phyloP scores from a whole-genome alignment of 2,329 filamentous ascomycete genomes.

The Trichocomaceae sp. region DNA sequence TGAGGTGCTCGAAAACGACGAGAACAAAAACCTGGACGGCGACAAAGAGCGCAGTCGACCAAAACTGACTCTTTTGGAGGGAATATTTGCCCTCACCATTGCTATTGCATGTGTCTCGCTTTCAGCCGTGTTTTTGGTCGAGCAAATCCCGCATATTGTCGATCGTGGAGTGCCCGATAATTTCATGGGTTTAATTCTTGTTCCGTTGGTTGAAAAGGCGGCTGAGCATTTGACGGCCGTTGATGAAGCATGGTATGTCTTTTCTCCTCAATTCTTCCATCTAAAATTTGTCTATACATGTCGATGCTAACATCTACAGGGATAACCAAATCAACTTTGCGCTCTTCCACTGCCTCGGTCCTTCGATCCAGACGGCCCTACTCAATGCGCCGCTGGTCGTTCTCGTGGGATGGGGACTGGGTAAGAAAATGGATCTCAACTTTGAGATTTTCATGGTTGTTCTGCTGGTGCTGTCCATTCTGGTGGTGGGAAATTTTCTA shows the following conservation, averaged over 20 bases:
- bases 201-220: constrained; percentile 75
- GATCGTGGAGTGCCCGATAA: constrained; percentile 49
- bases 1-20: constrained; percentile 64
- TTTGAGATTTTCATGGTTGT: constrained; percentile 84
- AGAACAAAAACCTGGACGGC: constrained; percentile 59
- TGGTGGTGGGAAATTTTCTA: constrained; percentile 82
- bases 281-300: too few species aligned
- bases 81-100: constrained; percentile 57
- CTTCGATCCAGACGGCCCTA: constrained; percentile 81
- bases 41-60: constrained; percentile 54
- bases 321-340: constrained; percentile 67
- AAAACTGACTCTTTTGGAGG: constrained; percentile 71
- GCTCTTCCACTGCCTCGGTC: constrained; percentile 75
- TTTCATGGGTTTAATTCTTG: constrained; percentile 66
- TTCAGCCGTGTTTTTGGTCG: constrained; percentile 66
- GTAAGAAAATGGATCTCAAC: constrained; percentile 66
- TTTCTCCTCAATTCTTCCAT: neutral
- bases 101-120: constrained; percentile 62
- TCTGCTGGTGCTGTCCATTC: constrained; percentile 72
- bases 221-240: constrained; percentile 79
- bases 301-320: constrained; percentile 18
- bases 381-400: constrained; percentile 80
- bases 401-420: constrained; percentile 73
- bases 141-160: constrained; percentile 58
- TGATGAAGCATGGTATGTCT: constrained; percentile 70